A percentile compares a stretch with the other conserved stretches of the same genome.
These are phyloP conservation scores for Euryodendron excelsum DNA, from an alignment of 148 eudicot genomes.

Conservation along the genomic window DNA sequence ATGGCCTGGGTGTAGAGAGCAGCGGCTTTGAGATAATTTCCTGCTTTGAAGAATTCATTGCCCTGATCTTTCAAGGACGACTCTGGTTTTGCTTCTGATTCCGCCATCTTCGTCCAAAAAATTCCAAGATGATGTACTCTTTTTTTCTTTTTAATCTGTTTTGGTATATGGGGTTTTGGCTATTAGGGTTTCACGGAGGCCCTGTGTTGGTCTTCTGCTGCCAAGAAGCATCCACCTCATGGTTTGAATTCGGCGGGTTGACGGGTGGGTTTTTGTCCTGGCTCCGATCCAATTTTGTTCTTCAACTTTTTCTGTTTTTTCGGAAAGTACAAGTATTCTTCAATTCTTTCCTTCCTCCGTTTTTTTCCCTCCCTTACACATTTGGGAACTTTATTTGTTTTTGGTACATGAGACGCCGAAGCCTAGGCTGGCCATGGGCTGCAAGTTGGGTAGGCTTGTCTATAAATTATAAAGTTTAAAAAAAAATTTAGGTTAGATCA, in stretches of 20 bases:
- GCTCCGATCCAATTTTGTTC: background rate
- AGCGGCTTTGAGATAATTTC: slow-evolving; percentile 87
- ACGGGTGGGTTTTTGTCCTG: background rate
- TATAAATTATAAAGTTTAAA: too few relatives aligned
- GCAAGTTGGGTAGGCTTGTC: too few relatives aligned
- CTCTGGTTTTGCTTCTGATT: slow-evolving; percentile 31
- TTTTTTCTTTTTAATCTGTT: background rate
- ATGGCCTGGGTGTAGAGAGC: slow-evolving; percentile 96
- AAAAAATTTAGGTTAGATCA: too few relatives aligned
- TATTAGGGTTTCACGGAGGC: background rate
- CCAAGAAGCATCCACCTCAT: background rate
- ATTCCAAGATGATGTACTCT: background rate
- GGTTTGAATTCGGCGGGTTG: background rate
- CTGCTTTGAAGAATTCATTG: slow-evolving; percentile 75
- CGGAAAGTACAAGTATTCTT: too few relatives aligned
- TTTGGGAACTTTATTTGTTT: too few relatives aligned
- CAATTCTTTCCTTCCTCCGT: too few relatives aligned
- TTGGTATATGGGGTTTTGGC: background rate
- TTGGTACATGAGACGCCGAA: too few relatives aligned
- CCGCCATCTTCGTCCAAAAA: slow-evolving; percentile 43
- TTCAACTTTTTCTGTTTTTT: too few relatives aligned
- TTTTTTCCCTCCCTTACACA: too few relatives aligned
- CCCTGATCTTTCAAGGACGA: slow-evolving; percentile 69
- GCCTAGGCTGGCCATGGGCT: too few relatives aligned
- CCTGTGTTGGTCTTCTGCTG: background rate